Base-by-base conservation (phyloP, 2,329 filamentous ascomycete species). In the Tricladium varicosporioides region DNA sequence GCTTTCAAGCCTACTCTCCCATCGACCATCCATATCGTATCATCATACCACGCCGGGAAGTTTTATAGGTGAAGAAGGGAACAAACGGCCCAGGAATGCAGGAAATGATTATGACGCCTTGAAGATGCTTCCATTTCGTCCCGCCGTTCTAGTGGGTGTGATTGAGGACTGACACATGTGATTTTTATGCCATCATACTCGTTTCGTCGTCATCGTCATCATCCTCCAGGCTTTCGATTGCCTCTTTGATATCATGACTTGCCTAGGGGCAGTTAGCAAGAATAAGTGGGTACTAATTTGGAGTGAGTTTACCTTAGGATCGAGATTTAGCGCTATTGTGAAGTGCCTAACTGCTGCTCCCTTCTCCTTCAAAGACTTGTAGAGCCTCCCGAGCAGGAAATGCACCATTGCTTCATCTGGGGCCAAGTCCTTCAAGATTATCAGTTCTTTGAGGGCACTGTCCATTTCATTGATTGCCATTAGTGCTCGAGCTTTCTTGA, bases 331-430 rank as follows among this genome's bases (percentile, higher is more conserved):
- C 15, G 94, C 94, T 72, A 92, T 93, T 5, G 94, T 99, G 71
- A 96, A 96, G 72, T 97, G 91, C 58, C 88, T 87, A 58, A 99
- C 89, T n/a, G 94, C 92, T 66, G 86, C 81, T 60, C 86, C 85
- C 71, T 86, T 89, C 67, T 91, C 84, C 65, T 85, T 85, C 67
- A 90, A 78, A 54, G 78, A 80, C 73, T 88, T 88, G 75, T 92
- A 91, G 61, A 92, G 81, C 70, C 91, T 90, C 16, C 92, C 95
- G 42, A 99, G 84, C 61, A 96, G 78, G 76, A 97, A 99, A 75
- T 97, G 94, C 40, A 99, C 92, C 67, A 92, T 96, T 4, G 93
- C 91, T 72, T 97, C 93, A 69, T 99, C 92, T 0, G 94, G 93
- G 5, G 92, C 92, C 60, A 96, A 80, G 65, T 96, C 91, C 70